Percentiles rank a stretch among this genome's conserved stretches.
Evolutionary conservation across 73 alveolate genomes (phyloP).

Genomic region (Uronychia setigera): DNA sequence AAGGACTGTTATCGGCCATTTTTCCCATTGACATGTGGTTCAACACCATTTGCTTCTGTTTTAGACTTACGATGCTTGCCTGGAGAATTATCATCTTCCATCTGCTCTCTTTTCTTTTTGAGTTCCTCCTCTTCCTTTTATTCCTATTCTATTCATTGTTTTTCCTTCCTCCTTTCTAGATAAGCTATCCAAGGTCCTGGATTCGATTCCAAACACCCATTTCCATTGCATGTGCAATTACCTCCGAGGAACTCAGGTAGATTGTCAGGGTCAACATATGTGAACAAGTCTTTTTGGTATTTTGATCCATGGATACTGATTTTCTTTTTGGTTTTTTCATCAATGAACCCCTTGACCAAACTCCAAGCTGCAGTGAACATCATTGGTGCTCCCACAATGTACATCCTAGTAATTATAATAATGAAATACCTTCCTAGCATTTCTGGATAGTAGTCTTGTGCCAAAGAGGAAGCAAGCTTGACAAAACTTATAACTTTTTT

Average conservation of each 20-base stretch:
- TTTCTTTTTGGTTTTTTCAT: constrained; percentile 77
- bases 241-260: constrained; percentile 83
- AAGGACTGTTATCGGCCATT: no score
- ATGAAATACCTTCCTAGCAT: constrained; percentile 73
- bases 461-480: constrained; percentile 70
- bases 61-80: no score
- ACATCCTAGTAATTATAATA: constrained; percentile 69
- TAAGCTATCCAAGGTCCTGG: not conserved
- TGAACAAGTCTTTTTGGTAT: constrained; percentile 71
- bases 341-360: constrained; percentile 76
- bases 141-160: not conserved
- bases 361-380: constrained; percentile 82
- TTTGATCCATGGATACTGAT: constrained; percentile 67
- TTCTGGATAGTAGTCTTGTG: constrained; percentile 92
- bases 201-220: constrained; percentile 33
- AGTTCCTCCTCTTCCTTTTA: no score
- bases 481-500: constrained; percentile 70
- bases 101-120: no score
- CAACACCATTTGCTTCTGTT: no score
- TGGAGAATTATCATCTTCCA: no score
- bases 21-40: no score
- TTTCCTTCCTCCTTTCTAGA: not conserved
- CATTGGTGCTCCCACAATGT: constrained; percentile 75
- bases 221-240: constrained; percentile 51
- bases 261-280: constrained; percentile 70